A percentile compares a stretch with the other conserved stretches of the same genome.
Evolutionary conservation across 805 yeast genomes (phyloP).

Genomic region (Candida dajiaensis): DNA sequence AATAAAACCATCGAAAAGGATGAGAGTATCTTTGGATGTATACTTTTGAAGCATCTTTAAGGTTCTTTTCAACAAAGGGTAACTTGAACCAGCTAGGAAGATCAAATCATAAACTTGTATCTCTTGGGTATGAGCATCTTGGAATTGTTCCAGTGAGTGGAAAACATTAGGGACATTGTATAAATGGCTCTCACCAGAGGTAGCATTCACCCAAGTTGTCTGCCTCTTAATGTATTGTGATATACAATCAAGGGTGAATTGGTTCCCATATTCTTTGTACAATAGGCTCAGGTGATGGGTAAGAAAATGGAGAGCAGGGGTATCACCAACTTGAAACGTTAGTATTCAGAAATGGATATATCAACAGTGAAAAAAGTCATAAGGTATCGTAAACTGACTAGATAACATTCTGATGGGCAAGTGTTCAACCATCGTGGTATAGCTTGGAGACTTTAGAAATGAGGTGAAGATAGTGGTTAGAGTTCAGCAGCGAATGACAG

Average conservation of each 20-base stretch:
- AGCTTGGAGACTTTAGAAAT: neutral
- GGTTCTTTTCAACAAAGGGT: neutral
- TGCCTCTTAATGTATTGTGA: neutral
- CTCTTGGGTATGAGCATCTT: neutral
- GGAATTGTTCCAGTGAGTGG: neutral
- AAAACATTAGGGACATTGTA: neutral
- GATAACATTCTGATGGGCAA: neutral
- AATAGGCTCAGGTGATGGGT: neutral
- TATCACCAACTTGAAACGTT: conserved; percentile 7
- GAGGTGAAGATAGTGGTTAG: neutral
- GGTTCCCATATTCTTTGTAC: neutral
- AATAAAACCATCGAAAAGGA: neutral
- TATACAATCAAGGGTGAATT: neutral
- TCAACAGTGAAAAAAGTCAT: neutral
- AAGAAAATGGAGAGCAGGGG: conserved; percentile 2
- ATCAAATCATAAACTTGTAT: neutral
- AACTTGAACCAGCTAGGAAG: neutral
- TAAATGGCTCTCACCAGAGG: neutral
- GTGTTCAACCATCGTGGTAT: neutral
- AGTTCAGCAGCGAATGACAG: neutral
- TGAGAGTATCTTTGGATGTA: neutral
- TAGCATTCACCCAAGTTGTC: neutral
- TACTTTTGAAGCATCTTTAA: neutral
- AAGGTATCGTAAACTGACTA: neutral
- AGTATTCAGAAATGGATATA: neutral